Evolutionary conservation across 2,329 filamentous ascomycete species (phyloP).

Genomic region (Hymenoscyphus occultus): DNA sequence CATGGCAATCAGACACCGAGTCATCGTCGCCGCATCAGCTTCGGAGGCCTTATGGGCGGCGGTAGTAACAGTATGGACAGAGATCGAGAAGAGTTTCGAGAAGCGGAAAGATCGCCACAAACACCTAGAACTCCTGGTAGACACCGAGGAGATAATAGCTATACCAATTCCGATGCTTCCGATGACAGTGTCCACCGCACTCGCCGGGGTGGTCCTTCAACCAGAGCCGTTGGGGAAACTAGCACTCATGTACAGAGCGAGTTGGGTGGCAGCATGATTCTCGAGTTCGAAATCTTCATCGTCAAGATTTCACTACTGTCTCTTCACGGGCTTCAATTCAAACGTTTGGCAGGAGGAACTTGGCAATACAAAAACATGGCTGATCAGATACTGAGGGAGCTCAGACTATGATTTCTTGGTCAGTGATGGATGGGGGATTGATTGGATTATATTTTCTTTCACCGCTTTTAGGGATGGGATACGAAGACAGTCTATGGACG

Average conservation of each 20-base stretch:
- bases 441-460: background rate
- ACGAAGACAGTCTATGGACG: background rate
- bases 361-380: slow-evolving; percentile 99
- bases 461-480: background rate
- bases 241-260: slow-evolving; percentile 90
- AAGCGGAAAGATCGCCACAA: slow-evolving; percentile 52
- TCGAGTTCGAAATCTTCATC: slow-evolving; percentile 94
- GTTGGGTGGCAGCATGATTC: slow-evolving; percentile 75
- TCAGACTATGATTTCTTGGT: slow-evolving; percentile 60
- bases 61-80: slow-evolving; percentile 50
- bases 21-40: slow-evolving; percentile 78
- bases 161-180: slow-evolving; percentile 83
- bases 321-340: slow-evolving; percentile 95
- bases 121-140: slow-evolving; percentile 47
- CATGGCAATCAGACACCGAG: slow-evolving; percentile 46
- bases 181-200: slow-evolving; percentile 67
- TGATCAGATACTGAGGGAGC: slow-evolving; percentile 84
- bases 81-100: slow-evolving; percentile 69
- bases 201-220: slow-evolving; percentile 46
- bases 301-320: slow-evolving; percentile 94
- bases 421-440: background rate
- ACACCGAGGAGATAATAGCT: slow-evolving; percentile 62
- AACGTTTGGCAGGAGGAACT: slow-evolving; percentile 90
- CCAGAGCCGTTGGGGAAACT: slow-evolving; percentile 75
- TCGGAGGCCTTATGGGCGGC: slow-evolving; percentile 63